phyloP scores from a whole-genome alignment of 176 grass and related monocot genomes.

The Carex parvula region DNA sequence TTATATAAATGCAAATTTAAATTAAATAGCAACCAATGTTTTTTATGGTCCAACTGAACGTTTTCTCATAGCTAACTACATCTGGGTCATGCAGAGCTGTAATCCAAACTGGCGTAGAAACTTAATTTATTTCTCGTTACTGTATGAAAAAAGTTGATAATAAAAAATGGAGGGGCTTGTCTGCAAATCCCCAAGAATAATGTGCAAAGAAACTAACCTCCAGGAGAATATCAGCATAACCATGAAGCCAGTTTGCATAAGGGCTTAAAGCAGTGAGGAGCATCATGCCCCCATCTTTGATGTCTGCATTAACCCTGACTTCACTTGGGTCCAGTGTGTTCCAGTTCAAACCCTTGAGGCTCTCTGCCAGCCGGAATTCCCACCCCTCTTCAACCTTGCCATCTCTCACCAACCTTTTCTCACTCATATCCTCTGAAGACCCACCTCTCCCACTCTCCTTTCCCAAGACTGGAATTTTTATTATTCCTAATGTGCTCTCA shows the following conservation, averaged over 20 bases:
- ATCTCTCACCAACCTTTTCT: constrained; percentile 70
- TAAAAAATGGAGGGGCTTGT: not conserved
- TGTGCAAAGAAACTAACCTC: constrained; percentile 40
- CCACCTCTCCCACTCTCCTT: constrained; percentile 52
- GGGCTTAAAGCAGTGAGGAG: constrained; percentile 85
- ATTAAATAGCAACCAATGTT: not conserved
- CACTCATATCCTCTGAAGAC: constrained; percentile 52
- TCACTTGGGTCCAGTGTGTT: constrained; percentile 80
- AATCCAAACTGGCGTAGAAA: not conserved
- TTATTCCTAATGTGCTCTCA: constrained; percentile 54
- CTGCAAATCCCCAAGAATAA: constrained; percentile 3
- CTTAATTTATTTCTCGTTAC: not conserved
- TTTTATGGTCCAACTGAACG: not conserved
- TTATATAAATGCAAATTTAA: not conserved
- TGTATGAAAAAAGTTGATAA: not conserved
- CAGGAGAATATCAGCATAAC: constrained; percentile 92
- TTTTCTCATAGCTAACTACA: not conserved
- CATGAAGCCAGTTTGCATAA: constrained; percentile 94
- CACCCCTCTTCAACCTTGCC: constrained; percentile 69
- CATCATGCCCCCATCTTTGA: constrained; percentile 98
- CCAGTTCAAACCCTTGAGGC: constrained; percentile 93
- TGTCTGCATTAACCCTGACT: constrained; percentile 92
- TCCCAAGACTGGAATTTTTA: constrained; percentile 84
- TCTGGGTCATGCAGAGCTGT: not conserved
- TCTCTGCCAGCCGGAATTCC: constrained; percentile 97